phyloP scores from a whole-genome alignment of 768 basidiomycete genomes.

The Phanerochaete carnosa region DNA sequence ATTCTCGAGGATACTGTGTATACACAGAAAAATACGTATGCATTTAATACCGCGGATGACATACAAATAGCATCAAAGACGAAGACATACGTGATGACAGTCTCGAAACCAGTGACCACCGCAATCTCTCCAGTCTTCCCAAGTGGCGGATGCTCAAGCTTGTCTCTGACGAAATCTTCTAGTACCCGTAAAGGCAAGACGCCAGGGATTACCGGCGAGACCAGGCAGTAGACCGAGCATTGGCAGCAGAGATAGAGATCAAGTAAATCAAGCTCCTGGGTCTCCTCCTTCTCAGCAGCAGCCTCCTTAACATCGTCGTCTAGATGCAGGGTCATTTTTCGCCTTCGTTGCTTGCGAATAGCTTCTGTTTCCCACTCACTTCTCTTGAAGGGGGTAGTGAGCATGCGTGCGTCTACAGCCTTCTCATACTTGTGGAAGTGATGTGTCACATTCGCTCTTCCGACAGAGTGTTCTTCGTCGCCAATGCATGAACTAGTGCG shows the following conservation, averaged over 20 bases:
- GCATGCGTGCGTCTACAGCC: constrained; percentile 65
- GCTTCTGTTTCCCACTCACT: constrained; percentile 56
- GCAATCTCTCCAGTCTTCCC: constrained; percentile 55
- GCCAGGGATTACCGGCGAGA: constrained; percentile 68
- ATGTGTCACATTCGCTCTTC: constrained; percentile 57
- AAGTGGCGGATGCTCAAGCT: constrained; percentile 49
- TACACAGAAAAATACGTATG: not conserved
- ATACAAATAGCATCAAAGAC: not conserved
- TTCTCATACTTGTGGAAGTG: constrained; percentile 77
- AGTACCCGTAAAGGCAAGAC: constrained; percentile 62
- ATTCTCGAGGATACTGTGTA: constrained; percentile 66
- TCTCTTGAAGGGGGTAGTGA: constrained; percentile 57
- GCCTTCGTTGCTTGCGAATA: constrained; percentile 49
- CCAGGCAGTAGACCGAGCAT: constrained; percentile 72
- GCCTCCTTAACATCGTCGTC: constrained; percentile 24
- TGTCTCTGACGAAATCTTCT: constrained; percentile 64
- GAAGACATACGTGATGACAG: constrained; percentile 55
- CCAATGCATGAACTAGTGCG: constrained; percentile 50
- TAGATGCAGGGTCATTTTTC: constrained; percentile 39
- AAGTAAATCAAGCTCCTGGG: constrained; percentile 52
- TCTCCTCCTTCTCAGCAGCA: constrained; percentile 30
- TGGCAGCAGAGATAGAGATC: constrained; percentile 86
- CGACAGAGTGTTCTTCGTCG: constrained; percentile 44
- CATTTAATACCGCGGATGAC: constrained; percentile 1
- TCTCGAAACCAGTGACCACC: constrained; percentile 60